phyloP scores from a whole-genome alignment of 257 asterid genomes.

The Solanum chaucha region DNA sequence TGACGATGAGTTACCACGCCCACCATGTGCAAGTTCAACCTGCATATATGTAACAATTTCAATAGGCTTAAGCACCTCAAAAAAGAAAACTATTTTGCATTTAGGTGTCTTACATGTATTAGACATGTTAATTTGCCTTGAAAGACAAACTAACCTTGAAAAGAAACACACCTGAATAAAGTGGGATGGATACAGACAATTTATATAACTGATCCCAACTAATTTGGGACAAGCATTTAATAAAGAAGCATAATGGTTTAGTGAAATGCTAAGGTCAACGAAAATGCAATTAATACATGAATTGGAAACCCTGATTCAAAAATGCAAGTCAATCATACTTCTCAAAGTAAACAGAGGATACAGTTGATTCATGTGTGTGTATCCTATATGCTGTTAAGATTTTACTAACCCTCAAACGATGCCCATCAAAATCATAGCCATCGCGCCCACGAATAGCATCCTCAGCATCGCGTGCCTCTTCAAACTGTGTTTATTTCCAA shows the following conservation, averaged over 20 bases:
- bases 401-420: conserved; percentile 74
- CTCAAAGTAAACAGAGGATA: neutral
- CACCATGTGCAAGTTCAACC: conserved; percentile 99
- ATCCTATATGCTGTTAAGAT: neutral
- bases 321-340: neutral
- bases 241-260: neutral
- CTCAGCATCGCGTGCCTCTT: conserved; percentile 96
- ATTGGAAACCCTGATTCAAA: neutral
- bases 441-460: conserved; percentile 99
- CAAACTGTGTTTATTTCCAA: conserved; percentile 45
- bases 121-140: neutral
- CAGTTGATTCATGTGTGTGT: neutral
- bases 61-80: neutral
- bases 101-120: neutral
- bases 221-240: neutral
- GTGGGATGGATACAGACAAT: neutral
- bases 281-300: neutral
- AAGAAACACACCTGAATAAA: neutral
- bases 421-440: conserved; percentile 97
- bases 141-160: neutral
- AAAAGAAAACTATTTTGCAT: neutral
- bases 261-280: neutral
- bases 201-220: neutral
- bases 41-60: conserved; percentile 2
- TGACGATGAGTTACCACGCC: conserved; percentile 78